phyloP scores from a whole-genome alignment of 1,139 yeast species.

The Meyerozyma sp. region DNA sequence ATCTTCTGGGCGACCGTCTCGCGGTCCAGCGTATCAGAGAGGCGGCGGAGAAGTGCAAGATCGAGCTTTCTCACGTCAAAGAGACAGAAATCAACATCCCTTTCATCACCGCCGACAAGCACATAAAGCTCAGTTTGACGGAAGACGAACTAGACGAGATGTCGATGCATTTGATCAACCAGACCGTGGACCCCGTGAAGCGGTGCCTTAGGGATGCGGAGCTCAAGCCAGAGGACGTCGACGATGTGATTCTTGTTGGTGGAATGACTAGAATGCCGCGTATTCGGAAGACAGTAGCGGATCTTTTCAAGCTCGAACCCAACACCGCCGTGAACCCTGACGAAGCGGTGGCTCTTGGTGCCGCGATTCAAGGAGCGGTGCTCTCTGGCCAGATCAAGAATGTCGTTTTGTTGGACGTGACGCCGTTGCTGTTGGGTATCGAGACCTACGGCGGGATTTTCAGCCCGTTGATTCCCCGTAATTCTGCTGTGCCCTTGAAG shows the following conservation, averaged over 20 bases:
- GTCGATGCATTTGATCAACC: constrained; percentile 55
- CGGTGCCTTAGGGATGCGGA: constrained; percentile 70
- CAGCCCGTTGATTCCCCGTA: constrained; percentile 71
- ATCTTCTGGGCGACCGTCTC: constrained; percentile 36
- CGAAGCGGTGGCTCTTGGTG: constrained; percentile 82
- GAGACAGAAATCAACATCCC: constrained; percentile 59
- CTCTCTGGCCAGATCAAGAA: constrained; percentile 65
- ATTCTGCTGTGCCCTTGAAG: constrained; percentile 71
- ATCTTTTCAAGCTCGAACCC: constrained; percentile 53
- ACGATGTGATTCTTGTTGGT: constrained; percentile 70
- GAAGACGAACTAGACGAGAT: constrained; percentile 61
- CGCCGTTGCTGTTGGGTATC: constrained; percentile 74
- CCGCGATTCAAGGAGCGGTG: constrained; percentile 80
- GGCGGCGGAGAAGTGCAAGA: constrained; percentile 68
- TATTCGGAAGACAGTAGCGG: constrained; percentile 52
- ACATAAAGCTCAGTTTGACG: constrained; percentile 47
- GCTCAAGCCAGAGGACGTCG: constrained; percentile 54
- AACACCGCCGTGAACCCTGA: constrained; percentile 72
- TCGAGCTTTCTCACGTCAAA: constrained; percentile 59
- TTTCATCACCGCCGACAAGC: constrained; percentile 48
- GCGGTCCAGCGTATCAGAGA: constrained; percentile 67
- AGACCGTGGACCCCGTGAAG: constrained; percentile 61
- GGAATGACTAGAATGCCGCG: constrained; percentile 88
- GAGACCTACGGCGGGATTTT: constrained; percentile 81
- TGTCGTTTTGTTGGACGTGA: constrained; percentile 71